Conservation (phyloP, 1,139 yeast genomes). For the Petasospora fabianii region DNA sequence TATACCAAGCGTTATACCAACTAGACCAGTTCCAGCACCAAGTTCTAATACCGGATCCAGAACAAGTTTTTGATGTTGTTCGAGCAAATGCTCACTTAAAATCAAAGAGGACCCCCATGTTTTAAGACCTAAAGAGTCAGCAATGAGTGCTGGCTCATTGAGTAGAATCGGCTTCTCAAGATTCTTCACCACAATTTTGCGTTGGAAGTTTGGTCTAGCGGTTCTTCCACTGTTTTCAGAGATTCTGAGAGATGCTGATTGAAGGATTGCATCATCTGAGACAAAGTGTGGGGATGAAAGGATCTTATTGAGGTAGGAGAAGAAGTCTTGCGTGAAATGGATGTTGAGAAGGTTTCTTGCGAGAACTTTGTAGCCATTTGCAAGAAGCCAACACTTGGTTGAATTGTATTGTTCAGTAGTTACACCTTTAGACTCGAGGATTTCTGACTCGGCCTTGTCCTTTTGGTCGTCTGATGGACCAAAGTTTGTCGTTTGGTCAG, state of each 20-base stretch:
- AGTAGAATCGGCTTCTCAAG: conserved; percentile 40
- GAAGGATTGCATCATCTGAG: conserved; percentile 43
- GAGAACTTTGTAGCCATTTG: conserved; percentile 36
- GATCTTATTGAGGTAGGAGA: conserved; percentile 63
- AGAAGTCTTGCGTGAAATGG: conserved; percentile 28
- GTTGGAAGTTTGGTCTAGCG: conserved; percentile 69
- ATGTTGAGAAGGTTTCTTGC: conserved; percentile 34
- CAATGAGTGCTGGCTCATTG: conserved; percentile 81
- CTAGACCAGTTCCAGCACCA: conserved; percentile 93
- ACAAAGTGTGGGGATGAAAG: conserved; percentile 50
- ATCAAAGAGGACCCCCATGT: conserved; percentile 94
- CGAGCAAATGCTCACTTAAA: conserved; percentile 46
- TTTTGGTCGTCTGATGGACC: conserved; percentile 11
- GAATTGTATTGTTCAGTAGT: conserved; percentile 23
- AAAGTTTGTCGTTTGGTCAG: conserved; percentile 55
- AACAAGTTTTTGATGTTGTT: conserved; percentile 14
- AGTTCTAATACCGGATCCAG: conserved; percentile 56
- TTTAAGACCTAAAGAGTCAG: conserved; percentile 83
- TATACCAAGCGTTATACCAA: conserved; percentile 62
- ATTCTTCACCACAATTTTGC: conserved; percentile 42
- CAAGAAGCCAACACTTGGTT: conserved; percentile 41
- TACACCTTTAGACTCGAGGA: conserved; percentile 32
- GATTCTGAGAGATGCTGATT: conserved; percentile 59
- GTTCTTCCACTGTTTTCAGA: conserved; percentile 86
- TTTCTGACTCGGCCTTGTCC: conserved; percentile 20